Conservation (phyloP, 768 basidiomycete species). For the Tulasnella calospora region DNA sequence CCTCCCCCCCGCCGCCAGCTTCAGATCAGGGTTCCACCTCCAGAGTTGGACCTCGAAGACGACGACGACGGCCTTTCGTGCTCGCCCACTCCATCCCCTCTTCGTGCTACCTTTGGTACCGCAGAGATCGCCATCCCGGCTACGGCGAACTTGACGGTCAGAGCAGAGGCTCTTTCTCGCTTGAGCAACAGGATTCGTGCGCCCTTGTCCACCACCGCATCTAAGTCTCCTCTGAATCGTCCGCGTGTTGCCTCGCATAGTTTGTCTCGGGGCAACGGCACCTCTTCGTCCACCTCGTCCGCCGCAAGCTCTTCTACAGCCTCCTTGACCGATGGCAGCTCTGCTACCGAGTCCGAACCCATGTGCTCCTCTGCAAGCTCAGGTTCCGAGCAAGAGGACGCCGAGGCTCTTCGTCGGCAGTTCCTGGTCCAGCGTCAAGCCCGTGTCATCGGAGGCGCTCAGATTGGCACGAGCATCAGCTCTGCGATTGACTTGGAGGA, state of each 20-base stretch:
- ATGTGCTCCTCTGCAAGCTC: conserved; percentile 9
- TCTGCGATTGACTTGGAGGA: neutral
- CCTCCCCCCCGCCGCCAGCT: conserved; percentile 18
- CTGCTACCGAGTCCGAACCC: conserved; percentile 16
- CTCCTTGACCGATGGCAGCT: conserved; percentile 16
- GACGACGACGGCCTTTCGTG: conserved; percentile 13
- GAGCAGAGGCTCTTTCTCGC: conserved; percentile 13
- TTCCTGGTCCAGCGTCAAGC: conserved; percentile 7
- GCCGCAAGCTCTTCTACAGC: conserved; percentile 8
- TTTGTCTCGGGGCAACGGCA: conserved; percentile 14
- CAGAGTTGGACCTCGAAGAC: conserved; percentile 13
- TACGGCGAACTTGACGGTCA: neutral
- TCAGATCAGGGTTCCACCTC: conserved; percentile 6
- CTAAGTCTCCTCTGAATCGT: neutral
- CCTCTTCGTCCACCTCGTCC: neutral
- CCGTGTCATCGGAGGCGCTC: neutral
- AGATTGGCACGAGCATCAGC: neutral
- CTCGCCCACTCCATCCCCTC: conserved; percentile 23
- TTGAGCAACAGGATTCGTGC: neutral
- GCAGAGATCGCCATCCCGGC: conserved; percentile 17
- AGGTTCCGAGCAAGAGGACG: conserved; percentile 11
- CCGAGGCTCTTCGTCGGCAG: neutral
- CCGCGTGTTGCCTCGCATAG: neutral
- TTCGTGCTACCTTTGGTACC: conserved; percentile 20
- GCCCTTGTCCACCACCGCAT: neutral